Percentiles rank a stretch among this genome's conserved stretches.
These are phyloP conservation scores for Penicillium sp. DNA, from an alignment of 2,329 filamentous ascomycete species.

Conservation along the genomic window DNA sequence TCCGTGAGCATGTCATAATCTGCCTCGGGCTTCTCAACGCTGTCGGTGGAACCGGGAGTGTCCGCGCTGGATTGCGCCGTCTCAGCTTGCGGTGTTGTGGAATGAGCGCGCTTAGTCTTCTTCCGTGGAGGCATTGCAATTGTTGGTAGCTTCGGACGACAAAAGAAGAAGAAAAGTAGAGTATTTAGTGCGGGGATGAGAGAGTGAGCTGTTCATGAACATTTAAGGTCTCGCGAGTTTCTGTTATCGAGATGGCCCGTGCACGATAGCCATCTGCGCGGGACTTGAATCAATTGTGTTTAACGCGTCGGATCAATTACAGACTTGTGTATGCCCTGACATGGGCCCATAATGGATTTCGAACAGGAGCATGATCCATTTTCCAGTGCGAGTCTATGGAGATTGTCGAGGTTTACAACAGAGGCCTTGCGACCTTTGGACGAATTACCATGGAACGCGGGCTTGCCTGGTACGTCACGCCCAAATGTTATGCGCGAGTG, in stretches of 20 bases:
- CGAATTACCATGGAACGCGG: conserved; percentile 35
- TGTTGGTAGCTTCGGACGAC: background rate
- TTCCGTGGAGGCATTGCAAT: conserved; percentile 55
- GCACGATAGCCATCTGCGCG: conserved; percentile 24
- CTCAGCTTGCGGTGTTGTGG: conserved; percentile 30
- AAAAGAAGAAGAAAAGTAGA: background rate
- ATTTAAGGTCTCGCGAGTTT: conserved; percentile 8
- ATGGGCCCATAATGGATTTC: conserved; percentile 29
- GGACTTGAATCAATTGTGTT: conserved; percentile 11
- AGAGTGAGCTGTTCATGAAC: background rate
- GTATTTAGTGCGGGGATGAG: conserved; percentile 1
- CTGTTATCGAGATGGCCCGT: conserved; percentile 25
- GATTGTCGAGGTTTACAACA: conserved; percentile 39
- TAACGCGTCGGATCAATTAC: conserved; percentile 5
- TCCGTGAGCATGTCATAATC: conserved; percentile 60
- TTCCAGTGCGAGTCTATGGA: conserved; percentile 37
- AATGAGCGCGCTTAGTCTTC: conserved; percentile 54
- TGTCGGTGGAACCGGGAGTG: conserved; percentile 30
- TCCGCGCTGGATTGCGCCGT: conserved; percentile 27
- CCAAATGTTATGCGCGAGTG: background rate
- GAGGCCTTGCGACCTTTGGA: conserved; percentile 39
- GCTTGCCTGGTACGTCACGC: conserved; percentile 32
- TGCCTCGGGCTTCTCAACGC: conserved; percentile 35
- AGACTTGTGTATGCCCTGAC: conserved; percentile 1
- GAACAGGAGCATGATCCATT: conserved; percentile 32